A percentile compares a stretch with the other conserved stretches of the same genome.
Conservation (phyloP, 257 asterid genomes). For the Solanum peruvianum region DNA sequence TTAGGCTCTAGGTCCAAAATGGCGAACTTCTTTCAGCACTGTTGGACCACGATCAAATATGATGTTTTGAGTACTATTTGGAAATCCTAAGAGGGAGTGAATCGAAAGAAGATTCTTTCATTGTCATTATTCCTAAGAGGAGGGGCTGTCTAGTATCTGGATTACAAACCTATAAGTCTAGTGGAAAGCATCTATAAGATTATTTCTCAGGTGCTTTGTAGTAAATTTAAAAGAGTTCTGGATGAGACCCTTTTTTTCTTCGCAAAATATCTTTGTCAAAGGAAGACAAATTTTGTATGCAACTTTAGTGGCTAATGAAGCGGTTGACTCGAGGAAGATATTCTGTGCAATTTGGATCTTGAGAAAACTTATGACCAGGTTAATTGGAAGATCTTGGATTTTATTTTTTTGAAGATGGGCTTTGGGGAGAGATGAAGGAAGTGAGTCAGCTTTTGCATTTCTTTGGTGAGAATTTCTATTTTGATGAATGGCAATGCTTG, state of each 20-base stretch:
- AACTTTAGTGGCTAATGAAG: neutral
- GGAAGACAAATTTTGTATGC: neutral
- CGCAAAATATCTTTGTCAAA: neutral
- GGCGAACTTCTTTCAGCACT: too few relatives aligned
- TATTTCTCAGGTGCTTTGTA: too few relatives aligned
- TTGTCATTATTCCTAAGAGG: too few relatives aligned
- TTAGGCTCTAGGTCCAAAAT: too few relatives aligned
- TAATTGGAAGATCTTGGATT: neutral
- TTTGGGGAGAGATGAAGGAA: neutral
- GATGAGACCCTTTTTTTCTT: neutral
- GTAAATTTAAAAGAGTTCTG: too few relatives aligned
- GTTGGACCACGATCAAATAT: too few relatives aligned
- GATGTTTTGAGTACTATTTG: too few relatives aligned
- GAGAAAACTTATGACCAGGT: neutral
- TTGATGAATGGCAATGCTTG: neutral
- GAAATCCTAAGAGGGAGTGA: too few relatives aligned
- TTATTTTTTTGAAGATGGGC: neutral
- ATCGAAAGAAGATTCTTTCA: too few relatives aligned
- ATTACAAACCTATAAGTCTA: too few relatives aligned
- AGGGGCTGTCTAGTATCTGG: too few relatives aligned
- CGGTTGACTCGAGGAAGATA: neutral
- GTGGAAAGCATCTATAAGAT: too few relatives aligned
- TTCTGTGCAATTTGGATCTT: neutral
- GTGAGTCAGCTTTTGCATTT: neutral
- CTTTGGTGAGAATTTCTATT: neutral